Evolutionary conservation across 2,329 filamentous ascomycete genomes (phyloP).

Genomic region (Fusarium tanahbumbuense): DNA sequence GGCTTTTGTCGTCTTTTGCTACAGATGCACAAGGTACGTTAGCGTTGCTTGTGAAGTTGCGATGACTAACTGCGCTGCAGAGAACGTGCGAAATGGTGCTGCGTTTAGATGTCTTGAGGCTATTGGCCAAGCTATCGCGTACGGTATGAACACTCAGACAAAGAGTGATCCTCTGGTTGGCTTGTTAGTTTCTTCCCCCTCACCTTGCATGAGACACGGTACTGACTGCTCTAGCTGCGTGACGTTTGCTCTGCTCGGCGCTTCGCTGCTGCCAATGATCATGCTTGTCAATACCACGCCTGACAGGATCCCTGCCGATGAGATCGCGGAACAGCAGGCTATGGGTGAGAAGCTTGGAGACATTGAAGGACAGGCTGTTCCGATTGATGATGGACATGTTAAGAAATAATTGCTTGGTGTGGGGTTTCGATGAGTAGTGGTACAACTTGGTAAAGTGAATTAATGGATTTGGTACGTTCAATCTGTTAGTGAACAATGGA

Average conservation of each 20-base stretch:
- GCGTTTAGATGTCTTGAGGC: constrained; percentile 19
- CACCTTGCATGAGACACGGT: accelerated
- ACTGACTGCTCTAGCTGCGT: background rate
- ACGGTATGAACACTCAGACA: constrained; percentile 22
- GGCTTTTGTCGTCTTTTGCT: constrained; percentile 17
- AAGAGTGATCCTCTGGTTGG: constrained; percentile 15
- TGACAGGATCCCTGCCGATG: constrained; percentile 16
- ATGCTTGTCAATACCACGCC: constrained; percentile 23
- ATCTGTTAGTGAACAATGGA: accelerated
- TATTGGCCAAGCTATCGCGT: constrained; percentile 7
- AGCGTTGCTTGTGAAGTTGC: too few relatives aligned
- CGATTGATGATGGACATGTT: accelerated
- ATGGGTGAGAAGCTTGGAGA: constrained; percentile 1
- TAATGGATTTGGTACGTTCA: accelerated
- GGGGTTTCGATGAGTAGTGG: background rate
- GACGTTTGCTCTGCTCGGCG: background rate
- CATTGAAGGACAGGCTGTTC: constrained; percentile 4
- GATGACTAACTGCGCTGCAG: background rate
- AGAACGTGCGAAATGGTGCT: constrained; percentile 15
- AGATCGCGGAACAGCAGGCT: constrained; percentile 9
- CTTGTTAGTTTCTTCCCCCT: background rate
- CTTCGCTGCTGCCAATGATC: constrained; percentile 17
- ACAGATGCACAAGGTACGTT: constrained; percentile 20
- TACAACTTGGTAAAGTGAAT: accelerated
- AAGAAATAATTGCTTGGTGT: background rate